Base-by-base conservation (phyloP, 176 grass and related monocot genomes). In the Cenchrus americanus region DNA sequence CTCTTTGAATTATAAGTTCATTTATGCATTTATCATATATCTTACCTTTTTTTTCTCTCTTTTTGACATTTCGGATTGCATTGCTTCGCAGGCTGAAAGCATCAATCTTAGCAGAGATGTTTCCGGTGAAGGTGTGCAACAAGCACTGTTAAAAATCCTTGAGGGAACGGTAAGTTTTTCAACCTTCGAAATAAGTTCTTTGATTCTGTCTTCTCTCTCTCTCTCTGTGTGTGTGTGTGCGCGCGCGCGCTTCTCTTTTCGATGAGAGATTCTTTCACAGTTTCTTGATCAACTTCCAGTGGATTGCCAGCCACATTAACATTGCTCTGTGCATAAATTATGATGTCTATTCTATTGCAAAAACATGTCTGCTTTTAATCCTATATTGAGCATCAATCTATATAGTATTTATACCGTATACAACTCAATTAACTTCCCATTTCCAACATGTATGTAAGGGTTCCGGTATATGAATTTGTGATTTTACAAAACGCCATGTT, bases 101-200 rank as follows among this genome's bases (percentile, higher is more conserved):
- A 72, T 94, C 74, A 94, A 89, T 85, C 90, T 91, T 71, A 94
- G 92, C 53, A 94, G 92, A 85, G 92, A 94, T 87, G 92, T 94
- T 61, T 94, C 92, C 40, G 92, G 92, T 59, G 92, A 94, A 87
- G 92, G 92, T 82, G 92, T 94, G 79, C 92, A 94, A 86, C 92
- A 94, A 69, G 92, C 92, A 10, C 67, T 94, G 43, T 71, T 94
- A 66, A 94, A 94, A 91, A 94, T 94, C 84, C 89, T 94, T 42
- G 92, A 94, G 80, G 92, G 92, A 82, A 94, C 84, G 69, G 92
- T 91, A 66, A 89, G 92, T 69, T 73, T 84, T 7, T 71, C 34
- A 81, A 65, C 49, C 8, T 63, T 82, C 80, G 41, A 55, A 54
- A 26, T 53, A 43, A 19, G 34, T 37, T 37, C 27, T 30, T 57